Evolutionary conservation across 805 yeast species (phyloP).

Genomic region (Tetrapisispora nanseiensis): DNA sequence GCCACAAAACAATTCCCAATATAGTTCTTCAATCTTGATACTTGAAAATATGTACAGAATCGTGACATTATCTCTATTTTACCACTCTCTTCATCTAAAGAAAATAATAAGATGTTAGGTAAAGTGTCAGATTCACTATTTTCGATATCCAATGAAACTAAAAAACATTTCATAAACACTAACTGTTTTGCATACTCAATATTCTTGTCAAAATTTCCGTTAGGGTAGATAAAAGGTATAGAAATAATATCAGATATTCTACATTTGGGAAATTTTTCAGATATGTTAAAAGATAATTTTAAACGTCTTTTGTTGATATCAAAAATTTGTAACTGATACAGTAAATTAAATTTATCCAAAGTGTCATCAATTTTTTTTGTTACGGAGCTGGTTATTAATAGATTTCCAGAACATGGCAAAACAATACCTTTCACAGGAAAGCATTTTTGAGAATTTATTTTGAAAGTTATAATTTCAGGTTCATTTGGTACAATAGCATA

Average conservation of each 20-base stretch:
- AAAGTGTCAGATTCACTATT: slow-evolving; percentile 22
- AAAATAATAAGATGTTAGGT: slow-evolving; percentile 27
- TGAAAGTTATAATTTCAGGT: background rate
- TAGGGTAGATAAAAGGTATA: slow-evolving; percentile 7
- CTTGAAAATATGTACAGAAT: slow-evolving; percentile 12
- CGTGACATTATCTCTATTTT: slow-evolving; percentile 21
- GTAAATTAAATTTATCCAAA: slow-evolving; percentile 2
- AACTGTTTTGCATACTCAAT: slow-evolving; percentile 27
- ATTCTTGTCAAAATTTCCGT: slow-evolving; percentile 1
- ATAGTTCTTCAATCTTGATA: slow-evolving; percentile 22
- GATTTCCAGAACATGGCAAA: slow-evolving; percentile 12
- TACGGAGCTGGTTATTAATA: slow-evolving; percentile 9
- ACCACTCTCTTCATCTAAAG: slow-evolving; percentile 30
- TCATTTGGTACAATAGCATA: background rate
- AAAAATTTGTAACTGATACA: slow-evolving; percentile 9
- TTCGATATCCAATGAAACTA: slow-evolving; percentile 29
- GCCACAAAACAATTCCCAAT: slow-evolving; percentile 24
- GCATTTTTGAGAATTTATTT: slow-evolving; percentile 4
- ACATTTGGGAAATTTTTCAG: slow-evolving; percentile 15
- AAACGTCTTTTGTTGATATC: slow-evolving; percentile 7
- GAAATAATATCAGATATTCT: slow-evolving; percentile 14
- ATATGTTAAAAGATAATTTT: slow-evolving; percentile 5
- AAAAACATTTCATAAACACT: slow-evolving; percentile 30
- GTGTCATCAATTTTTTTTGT: slow-evolving; percentile 5
- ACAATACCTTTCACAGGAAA: slow-evolving; percentile 10